Evolutionary conservation across 2,329 filamentous ascomycete species (phyloP), one percentile per base, ranked within the genome.

Genomic region (Teratosphaeria zuluensis): DNA sequence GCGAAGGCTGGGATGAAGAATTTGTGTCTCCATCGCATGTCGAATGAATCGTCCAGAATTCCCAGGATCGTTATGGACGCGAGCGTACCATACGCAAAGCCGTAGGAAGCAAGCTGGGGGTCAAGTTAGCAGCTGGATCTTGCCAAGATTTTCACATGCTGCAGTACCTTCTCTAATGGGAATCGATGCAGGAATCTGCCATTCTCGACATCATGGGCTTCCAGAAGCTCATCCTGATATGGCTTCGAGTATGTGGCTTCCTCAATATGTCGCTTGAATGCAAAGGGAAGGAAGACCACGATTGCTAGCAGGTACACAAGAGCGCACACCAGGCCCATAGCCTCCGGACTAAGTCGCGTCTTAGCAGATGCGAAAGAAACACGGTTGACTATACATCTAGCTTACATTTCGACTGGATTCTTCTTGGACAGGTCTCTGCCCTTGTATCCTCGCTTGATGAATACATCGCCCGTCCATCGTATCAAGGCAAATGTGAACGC

Each of bases 21-120:
- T 78, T 99, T 99, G 81, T 99, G 92, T 57, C 94, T 88, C 94
- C 94, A 99, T 71, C 94, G 85, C 70, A 99, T 96, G 74, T 99
- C 94, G 75, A 99, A 96, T 56, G 96, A 83, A 75, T 99, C 94
- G 75, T 99, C 94, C 64, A 90, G 89, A 61, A 99, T 87, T 57
- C 94, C 94, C 35, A 99, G 86, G 59, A 97, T 86, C 54, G 91
- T 88, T 63, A 95, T 90, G 53, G 87, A 89, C 75, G 96, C 91
- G 42, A 99, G 84, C 6, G 92, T 95, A 65, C 96, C 87, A 69
- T 97, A 88, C 62, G 92, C 94, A 31, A 94, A 95, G 52, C 96
- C 84, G 74, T 95, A 99, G 8, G 92, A 95, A 42, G 92, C 92
- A 62, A 99, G 86, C 89, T 95, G 68, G 30, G 21, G 16, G n/a